Evolutionary conservation across 2,329 filamentous ascomycete genomes (phyloP).

Genomic region (Xylaria polymorpha): DNA sequence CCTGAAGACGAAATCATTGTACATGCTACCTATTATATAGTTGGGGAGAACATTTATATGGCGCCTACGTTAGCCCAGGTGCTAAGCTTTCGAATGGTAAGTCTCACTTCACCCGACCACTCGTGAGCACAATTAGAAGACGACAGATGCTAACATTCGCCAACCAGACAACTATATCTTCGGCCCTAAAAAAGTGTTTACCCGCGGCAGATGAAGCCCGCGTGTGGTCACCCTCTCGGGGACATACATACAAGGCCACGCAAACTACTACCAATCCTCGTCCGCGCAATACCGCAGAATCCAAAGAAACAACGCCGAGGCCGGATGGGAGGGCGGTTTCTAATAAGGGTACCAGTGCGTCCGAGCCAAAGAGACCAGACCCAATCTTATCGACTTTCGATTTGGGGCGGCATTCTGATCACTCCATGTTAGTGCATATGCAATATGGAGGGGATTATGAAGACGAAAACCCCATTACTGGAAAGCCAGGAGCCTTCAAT

Average conservation of each 20-base stretch:
- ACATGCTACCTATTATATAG: constrained; percentile 71
- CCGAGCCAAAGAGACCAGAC: constrained; percentile 53
- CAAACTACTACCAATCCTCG: constrained; percentile 43
- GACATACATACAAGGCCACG: constrained; percentile 63
- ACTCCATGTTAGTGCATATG: constrained; percentile 68
- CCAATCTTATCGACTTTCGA: constrained; percentile 51
- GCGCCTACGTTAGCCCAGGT: constrained; percentile 71
- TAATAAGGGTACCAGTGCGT: constrained; percentile 42
- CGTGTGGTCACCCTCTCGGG: constrained; percentile 66
- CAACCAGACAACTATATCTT: constrained; percentile 64
- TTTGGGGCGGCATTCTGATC: constrained; percentile 63
- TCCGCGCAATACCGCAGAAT: constrained; percentile 51
- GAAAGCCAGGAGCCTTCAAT: constrained; percentile 73
- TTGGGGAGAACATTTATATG: constrained; percentile 75
- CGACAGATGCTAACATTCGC: constrained; percentile 15
- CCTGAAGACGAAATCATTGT: constrained; percentile 70
- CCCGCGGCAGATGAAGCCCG: constrained; percentile 62
- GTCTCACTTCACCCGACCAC: constrained; percentile 40
- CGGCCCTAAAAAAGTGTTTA: constrained; percentile 64
- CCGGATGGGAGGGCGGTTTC: constrained; percentile 49
- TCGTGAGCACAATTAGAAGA: not conserved
- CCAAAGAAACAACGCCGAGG: constrained; percentile 61
- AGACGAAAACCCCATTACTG: constrained; percentile 75
- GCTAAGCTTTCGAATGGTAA: constrained; percentile 68
- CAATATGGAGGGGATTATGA: constrained; percentile 73